Conservation (phyloP, 176 grass and related monocot species). For the Stipa capillata region DNA sequence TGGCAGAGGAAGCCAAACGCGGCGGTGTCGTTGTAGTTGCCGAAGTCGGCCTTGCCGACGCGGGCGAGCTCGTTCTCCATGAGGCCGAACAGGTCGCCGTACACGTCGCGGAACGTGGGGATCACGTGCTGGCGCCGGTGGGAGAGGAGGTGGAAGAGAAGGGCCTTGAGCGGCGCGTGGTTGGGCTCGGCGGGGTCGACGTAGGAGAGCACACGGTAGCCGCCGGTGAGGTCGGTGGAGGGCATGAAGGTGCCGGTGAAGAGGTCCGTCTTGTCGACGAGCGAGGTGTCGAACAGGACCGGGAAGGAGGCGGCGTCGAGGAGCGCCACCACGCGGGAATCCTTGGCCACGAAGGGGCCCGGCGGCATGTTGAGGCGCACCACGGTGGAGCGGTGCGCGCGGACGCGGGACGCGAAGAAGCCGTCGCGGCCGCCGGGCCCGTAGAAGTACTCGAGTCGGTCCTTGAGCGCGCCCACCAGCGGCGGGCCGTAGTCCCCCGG, state of each 20-base stretch:
- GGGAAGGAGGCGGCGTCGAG: conserved; percentile 92
- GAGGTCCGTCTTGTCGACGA: conserved; percentile 87
- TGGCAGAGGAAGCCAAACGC: conserved; percentile 71
- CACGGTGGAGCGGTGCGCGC: conserved; percentile 64
- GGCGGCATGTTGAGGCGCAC: conserved; percentile 95
- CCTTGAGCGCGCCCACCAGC: conserved; percentile 59
- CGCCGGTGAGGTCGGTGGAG: conserved; percentile 87
- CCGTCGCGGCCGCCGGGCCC: conserved; percentile 60
- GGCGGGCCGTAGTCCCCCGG: conserved; percentile 80
- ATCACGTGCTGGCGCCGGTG: conserved; percentile 60
- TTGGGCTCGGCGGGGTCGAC: conserved; percentile 71
- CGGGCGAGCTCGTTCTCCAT: conserved; percentile 63
- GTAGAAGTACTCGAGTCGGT: conserved; percentile 87
- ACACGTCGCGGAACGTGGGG: conserved; percentile 66
- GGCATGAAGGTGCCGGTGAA: conserved; percentile 99
- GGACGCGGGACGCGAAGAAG: conserved; percentile 75
- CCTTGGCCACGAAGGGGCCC: conserved; percentile 64
- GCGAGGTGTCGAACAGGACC: conserved; percentile 76
- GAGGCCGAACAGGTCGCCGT: conserved; percentile 45
- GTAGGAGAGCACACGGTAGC: conserved; percentile 79
- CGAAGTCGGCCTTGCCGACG: conserved; percentile 72
- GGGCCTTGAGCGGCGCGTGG: conserved; percentile 73
- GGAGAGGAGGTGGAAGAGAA: conserved; percentile 81
- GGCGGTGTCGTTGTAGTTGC: conserved; percentile 59
- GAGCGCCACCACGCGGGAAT: conserved; percentile 84